These are phyloP conservation scores for Pilasporangium apinafurcum DNA, from an alignment of 352 stramenopile genomes.

Conservation along the genomic window DNA sequence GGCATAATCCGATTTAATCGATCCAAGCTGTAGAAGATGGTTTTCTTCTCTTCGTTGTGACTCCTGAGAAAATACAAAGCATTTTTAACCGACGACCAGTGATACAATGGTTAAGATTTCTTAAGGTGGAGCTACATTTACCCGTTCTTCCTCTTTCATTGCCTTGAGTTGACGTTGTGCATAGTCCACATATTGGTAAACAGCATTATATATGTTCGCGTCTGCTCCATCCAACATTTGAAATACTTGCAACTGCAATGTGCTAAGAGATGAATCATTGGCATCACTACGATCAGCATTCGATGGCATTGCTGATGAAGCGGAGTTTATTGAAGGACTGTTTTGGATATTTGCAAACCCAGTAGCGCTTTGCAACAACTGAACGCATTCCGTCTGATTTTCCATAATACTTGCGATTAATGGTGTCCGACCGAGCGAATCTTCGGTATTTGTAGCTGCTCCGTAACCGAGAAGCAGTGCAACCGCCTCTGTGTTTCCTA, in stretches of 20 bases:
- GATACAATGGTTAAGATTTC: no score
- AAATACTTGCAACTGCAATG: slow-evolving; percentile 18
- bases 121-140: no score
- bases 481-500: slow-evolving; percentile 34
- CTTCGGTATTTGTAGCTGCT: slow-evolving; percentile 34
- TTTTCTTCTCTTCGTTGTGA: slow-evolving; percentile 8
- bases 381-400: slow-evolving; percentile 58
- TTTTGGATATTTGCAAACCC: no score
- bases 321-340: no score
- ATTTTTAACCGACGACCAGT: no score
- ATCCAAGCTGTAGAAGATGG: slow-evolving; percentile 7
- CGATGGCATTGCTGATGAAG: no score
- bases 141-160: no score
- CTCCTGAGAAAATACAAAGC: slow-evolving; percentile 8
- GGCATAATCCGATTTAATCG: slow-evolving; percentile 9
- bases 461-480: slow-evolving; percentile 30
- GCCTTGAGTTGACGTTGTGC: not conserved
- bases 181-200: slow-evolving; percentile 1
- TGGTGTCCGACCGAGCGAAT: slow-evolving; percentile 50
- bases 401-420: slow-evolving; percentile 67
- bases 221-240: not conserved
- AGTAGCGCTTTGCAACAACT: slow-evolving; percentile 47
- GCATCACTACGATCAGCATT: not conserved
- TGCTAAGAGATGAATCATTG: slow-evolving; percentile 4
- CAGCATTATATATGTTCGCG: not conserved